Conservation (phyloP, 1,284 basidiomycete genomes). For the Ganoderma leucocontextum region DNA sequence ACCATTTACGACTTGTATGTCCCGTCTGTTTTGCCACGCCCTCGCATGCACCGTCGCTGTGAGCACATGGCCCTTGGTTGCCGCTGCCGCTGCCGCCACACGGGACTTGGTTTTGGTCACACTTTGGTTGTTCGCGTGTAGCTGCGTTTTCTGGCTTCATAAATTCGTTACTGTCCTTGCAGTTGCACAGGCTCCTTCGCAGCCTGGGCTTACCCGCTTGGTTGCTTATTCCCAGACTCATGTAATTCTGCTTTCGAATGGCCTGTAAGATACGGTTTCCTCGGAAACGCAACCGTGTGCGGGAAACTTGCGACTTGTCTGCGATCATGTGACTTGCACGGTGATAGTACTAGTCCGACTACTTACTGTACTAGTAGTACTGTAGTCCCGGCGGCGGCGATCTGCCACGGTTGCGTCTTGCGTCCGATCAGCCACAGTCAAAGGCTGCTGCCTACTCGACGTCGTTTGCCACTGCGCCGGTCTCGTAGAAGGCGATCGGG, state of each 20-base stretch:
- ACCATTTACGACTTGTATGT: constrained; percentile 45
- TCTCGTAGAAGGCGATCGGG: not conserved
- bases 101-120: constrained; percentile 30
- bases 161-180: constrained; percentile 28
- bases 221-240: constrained; percentile 23
- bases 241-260: constrained; percentile 27
- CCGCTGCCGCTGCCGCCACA: constrained; percentile 16
- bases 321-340: constrained; percentile 26
- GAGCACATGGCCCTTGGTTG: constrained; percentile 31
- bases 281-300: constrained; percentile 12
- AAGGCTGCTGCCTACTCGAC: not conserved
- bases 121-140: constrained; percentile 26
- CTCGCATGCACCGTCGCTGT: constrained; percentile 27
- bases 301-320: constrained; percentile 4
- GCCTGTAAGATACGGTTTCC: constrained; percentile 26
- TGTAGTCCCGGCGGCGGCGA: not conserved
- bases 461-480: not conserved
- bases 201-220: constrained; percentile 13
- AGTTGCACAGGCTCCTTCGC: constrained; percentile 29
- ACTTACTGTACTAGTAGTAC: no score
- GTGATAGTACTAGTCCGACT: no score
- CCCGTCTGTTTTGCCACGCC: constrained; percentile 22
- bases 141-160: constrained; percentile 27
- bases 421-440: not conserved
- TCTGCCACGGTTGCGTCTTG: not conserved